Percentiles rank a stretch among this genome's conserved stretches.
These are phyloP conservation scores for Leonotis leonurus DNA, from an alignment of 257 asterid genomes.

Conservation along the genomic window DNA sequence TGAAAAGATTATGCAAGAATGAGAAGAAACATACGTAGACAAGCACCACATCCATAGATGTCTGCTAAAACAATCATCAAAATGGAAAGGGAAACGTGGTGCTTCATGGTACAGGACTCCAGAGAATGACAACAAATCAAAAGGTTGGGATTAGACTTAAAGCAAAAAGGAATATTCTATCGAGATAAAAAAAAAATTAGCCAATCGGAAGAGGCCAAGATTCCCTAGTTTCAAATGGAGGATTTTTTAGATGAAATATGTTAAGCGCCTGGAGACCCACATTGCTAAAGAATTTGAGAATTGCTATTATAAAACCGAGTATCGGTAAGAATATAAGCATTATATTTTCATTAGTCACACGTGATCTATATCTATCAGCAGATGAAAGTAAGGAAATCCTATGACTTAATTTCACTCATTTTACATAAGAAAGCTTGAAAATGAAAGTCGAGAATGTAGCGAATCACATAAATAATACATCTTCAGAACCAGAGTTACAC, in stretches of 20 bases:
- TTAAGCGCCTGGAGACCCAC: neutral
- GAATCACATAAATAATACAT: neutral
- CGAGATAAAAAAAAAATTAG: neutral
- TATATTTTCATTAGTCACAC: too few relatives aligned
- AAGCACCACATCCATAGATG: neutral
- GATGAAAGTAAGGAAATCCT: neutral
- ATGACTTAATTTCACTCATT: neutral
- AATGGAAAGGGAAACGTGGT: neutral
- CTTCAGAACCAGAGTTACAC: neutral
- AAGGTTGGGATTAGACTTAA: neutral
- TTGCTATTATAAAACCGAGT: neutral
- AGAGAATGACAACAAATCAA: conserved; percentile 1
- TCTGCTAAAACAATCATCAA: neutral
- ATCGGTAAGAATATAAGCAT: neutral
- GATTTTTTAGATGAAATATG: neutral
- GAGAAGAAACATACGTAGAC: neutral
- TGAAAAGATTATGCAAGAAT: neutral
- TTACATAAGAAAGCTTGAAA: too few relatives aligned
- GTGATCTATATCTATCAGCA: neutral
- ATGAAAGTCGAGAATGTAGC: neutral
- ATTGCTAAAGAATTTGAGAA: neutral
- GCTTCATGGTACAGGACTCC: neutral
- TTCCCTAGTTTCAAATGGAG: neutral
- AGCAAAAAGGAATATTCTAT: neutral
- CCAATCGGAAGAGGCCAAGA: neutral